Base-by-base conservation (phyloP, 352 stramenopile species). In the Elongisporangium prolatum region DNA sequence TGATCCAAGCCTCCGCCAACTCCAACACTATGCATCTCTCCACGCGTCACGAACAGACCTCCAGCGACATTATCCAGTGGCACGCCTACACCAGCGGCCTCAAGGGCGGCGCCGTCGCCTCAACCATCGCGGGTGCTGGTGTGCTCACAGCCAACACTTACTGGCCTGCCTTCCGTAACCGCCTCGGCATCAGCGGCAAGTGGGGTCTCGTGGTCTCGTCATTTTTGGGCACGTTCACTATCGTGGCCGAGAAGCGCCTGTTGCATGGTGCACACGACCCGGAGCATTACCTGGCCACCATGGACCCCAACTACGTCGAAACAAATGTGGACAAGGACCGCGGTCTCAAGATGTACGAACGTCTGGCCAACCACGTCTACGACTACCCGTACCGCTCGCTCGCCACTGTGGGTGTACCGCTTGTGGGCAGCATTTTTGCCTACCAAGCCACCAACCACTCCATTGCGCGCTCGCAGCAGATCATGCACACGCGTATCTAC, bases 401-500 rank as follows among this genome's bases (percentile, higher is more conserved):
- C 21, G 50, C 56, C 9, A 63, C 47, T 48, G 58, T 54, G n/a
- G 71, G 69, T 7, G 60, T 72, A 8, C 72, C 69, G 14, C 48
- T 75, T 13, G 71, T 80, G 10, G 72, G 72, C 11, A 57, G 67
- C 38, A 80, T 80, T 40, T 77, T 72, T 48, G 52, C 61, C 16
- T 68, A 70, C 44, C 71, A 80, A 51, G 60, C 40, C 38, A 67
- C 57, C 20, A 75, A 80, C 60, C 37, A 52, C 22, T 57, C 54
- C 16, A 66, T 80, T 24, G 50, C 56, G 38, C 60, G 63, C 17
- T 80, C 69, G 22, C 71, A 80, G 57, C 68, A 77, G 65, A 74
- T 80, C 66, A 80, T 80, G 71, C 71, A 80, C 63, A 75, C 71
- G 51, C 66, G 71, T 48, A 74, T 80, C 56, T 80, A 80, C 55